A percentile compares a stretch with the other conserved stretches of the same genome.
Evolutionary conservation across 495 filamentous ascomycete species (phyloP).

Genomic region (Tuber magnatum): DNA sequence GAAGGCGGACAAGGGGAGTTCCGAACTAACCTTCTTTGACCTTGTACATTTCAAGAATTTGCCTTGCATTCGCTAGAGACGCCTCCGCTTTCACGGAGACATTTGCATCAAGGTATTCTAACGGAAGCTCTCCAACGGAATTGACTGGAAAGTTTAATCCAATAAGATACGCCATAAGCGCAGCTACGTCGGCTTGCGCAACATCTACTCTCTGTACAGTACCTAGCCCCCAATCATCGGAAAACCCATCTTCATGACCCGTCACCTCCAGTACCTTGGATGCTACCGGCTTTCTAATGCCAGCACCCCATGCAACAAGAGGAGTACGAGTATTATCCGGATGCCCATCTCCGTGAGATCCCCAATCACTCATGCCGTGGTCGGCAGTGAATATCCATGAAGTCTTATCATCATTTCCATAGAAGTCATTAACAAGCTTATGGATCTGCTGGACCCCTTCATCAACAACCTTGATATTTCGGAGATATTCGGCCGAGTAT

Average conservation of each 20-base stretch:
- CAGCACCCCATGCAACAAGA: conserved; percentile 88
- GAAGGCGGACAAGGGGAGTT: neutral
- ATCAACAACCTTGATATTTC: conserved; percentile 93
- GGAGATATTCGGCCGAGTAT: conserved; percentile 89
- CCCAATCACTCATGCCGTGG: conserved; percentile 98
- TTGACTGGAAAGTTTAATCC: conserved; percentile 91
- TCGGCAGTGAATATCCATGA: conserved; percentile 97
- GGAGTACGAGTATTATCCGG: conserved; percentile 96
- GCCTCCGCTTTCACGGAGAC: conserved; percentile 74
- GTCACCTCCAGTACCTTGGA: conserved; percentile 10
- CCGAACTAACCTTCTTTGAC: conserved; percentile 64
- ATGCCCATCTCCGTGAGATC: conserved; percentile 94
- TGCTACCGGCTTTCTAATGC: conserved; percentile 62
- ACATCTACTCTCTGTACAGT: conserved; percentile 82
- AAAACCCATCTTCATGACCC: conserved; percentile 90
- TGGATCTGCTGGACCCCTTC: conserved; percentile 75
- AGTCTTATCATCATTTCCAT: conserved; percentile 72
- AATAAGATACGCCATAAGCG: conserved; percentile 92
- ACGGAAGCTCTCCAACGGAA: conserved; percentile 86
- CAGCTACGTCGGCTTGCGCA: conserved; percentile 87
- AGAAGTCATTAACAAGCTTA: conserved; percentile 78
- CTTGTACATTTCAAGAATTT: conserved; percentile 92
- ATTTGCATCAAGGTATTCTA: conserved; percentile 68
- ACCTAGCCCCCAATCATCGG: conserved; percentile 77
- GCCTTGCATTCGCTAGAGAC: conserved; percentile 72